Conservation (phyloP, 768 basidiomycete species). For the Gymnopilus dilepis region DNA sequence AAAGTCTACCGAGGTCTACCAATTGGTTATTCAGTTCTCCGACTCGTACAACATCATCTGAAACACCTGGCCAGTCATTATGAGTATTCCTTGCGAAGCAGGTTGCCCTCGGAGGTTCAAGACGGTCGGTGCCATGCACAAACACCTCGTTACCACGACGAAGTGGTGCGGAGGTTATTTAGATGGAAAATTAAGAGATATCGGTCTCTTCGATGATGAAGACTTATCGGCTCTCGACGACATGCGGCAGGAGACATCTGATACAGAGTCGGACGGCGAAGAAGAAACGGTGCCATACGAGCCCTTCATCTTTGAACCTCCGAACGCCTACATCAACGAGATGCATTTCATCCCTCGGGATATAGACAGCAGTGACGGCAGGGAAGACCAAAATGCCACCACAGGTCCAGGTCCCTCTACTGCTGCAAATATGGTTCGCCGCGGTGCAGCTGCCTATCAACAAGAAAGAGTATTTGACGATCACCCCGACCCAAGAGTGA, state of each 20-base stretch:
- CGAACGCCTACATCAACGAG: background rate
- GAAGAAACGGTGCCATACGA: no score
- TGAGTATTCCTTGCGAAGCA: conserved; percentile 7
- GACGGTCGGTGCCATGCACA: background rate
- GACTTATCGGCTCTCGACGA: background rate
- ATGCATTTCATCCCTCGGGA: background rate
- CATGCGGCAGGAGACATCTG: background rate
- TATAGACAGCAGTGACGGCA: no score
- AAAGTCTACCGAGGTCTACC: no score
- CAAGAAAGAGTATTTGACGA: conserved; percentile 9
- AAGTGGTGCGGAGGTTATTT: background rate
- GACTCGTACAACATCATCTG: no score
- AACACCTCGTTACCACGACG: background rate
- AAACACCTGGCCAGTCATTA: background rate
- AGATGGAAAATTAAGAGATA: background rate
- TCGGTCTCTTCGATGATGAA: background rate
- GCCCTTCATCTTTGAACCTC: background rate
- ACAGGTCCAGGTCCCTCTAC: conserved; percentile 22
- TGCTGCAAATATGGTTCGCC: conserved; percentile 7
- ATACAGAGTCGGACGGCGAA: background rate
- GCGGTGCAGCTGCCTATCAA: background rate
- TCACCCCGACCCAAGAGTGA: conserved; percentile 10
- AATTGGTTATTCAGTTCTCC: no score
- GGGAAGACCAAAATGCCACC: background rate
- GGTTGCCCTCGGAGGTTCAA: background rate